Conservation (phyloP, 768 basidiomycete species). For the Pleurotus tuoliensis region DNA sequence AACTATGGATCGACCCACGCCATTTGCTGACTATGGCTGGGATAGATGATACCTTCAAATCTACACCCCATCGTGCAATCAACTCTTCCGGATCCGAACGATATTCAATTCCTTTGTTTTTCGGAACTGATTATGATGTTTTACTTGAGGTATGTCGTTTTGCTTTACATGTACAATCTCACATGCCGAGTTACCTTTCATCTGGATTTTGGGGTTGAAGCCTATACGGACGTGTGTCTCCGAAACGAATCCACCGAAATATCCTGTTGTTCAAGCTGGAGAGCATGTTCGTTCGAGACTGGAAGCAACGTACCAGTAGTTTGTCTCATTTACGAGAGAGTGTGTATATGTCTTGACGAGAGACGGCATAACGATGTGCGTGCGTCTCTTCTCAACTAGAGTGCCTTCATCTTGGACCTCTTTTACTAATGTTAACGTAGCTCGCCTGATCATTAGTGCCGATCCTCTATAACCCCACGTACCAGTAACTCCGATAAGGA, state of each 20-base stretch:
- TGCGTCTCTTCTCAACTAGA: no score
- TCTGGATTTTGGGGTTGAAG: conserved; percentile 20
- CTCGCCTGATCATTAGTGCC: no score
- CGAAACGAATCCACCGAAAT: conserved; percentile 43
- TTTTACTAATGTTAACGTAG: no score
- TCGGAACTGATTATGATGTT: conserved; percentile 86
- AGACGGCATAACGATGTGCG: no score
- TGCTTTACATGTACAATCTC: no score
- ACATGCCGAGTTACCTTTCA: no score
- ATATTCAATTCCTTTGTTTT: conserved; percentile 88
- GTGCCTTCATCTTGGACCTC: no score
- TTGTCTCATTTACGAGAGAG: no score
- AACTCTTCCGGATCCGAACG: conserved; percentile 68
- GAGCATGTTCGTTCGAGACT: conserved; percentile 78
- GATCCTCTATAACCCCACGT: no score
- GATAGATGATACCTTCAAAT: conserved; percentile 85
- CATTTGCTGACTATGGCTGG: background rate
- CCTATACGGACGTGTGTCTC: conserved; percentile 51
- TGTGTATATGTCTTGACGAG: no score
- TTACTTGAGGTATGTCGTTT: conserved; percentile 54
- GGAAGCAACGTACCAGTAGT: conserved; percentile 54
- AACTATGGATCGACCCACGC: background rate
- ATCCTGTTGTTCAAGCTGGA: conserved; percentile 72
- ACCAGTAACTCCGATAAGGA: no score
- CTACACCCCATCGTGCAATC: conserved; percentile 83